phyloP scores from a whole-genome alignment of 1,284 basidiomycete species.

The Takashimella koratensis region DNA sequence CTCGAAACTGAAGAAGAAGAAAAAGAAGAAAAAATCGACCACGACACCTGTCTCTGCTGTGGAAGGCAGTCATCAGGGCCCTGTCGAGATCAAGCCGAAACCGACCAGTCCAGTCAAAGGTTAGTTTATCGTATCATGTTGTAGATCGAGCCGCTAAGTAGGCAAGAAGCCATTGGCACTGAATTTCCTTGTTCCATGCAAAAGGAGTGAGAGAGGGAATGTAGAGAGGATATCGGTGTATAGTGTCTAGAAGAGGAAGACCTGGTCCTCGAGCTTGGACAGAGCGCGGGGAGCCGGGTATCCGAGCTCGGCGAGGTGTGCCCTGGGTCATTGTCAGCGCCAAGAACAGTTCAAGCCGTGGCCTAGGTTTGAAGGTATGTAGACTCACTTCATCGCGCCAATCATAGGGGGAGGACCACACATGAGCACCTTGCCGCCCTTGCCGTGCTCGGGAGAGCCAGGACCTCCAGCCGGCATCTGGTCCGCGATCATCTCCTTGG shows the following conservation, averaged over 20 bases:
- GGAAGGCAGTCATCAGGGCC: too few relatives aligned
- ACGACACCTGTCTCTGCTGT: too few relatives aligned
- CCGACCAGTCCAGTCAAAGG: too few relatives aligned
- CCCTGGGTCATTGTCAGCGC: conserved; percentile 55
- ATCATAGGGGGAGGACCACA: conserved; percentile 97
- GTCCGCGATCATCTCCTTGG: conserved; percentile 85
- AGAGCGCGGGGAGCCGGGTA: conserved; percentile 85
- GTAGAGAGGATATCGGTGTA: too few relatives aligned
- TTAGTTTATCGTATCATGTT: too few relatives aligned
- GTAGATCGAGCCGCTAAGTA: too few relatives aligned
- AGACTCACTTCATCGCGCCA: conserved; percentile 84
- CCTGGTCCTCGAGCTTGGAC: conserved; percentile 89
- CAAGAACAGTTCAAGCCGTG: background rate
- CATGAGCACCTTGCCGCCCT: conserved; percentile 75
- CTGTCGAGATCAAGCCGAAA: too few relatives aligned
- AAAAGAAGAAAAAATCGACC: background rate
- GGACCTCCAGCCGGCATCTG: conserved; percentile 53
- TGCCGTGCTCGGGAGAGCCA: conserved; percentile 51
- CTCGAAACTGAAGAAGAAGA: background rate
- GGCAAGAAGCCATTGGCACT: too few relatives aligned
- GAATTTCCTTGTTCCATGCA: too few relatives aligned
- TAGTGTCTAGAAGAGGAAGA: conserved; percentile 52
- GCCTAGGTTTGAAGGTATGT: background rate
- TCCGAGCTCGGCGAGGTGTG: conserved; percentile 79
- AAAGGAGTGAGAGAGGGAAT: too few relatives aligned